Percentiles rank a stretch among this genome's conserved stretches.
Evolutionary conservation across 345 rosid species (phyloP).

Genomic region (Linum lewisii): DNA sequence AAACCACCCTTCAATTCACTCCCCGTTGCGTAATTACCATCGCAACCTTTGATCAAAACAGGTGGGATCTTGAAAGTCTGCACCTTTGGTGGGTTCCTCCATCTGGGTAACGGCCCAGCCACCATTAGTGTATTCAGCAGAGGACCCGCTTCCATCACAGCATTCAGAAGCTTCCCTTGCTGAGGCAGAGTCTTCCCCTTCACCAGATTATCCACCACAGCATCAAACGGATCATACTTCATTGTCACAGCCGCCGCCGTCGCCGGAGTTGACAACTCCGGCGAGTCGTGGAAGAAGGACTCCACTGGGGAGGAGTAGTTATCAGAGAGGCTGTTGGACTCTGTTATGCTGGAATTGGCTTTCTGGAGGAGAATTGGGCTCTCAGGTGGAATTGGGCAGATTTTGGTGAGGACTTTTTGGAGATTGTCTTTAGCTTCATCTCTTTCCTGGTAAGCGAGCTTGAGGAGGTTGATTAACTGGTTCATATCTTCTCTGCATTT

Average conservation of each 20-base stretch:
- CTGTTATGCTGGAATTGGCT: conserved; percentile 74
- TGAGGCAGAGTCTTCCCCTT: conserved; percentile 53
- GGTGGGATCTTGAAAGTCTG: conserved; percentile 50
- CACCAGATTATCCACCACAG: conserved; percentile 36
- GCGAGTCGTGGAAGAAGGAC: conserved; percentile 68
- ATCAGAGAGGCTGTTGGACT: conserved; percentile 55
- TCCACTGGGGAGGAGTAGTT: conserved; percentile 62
- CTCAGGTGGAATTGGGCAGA: conserved; percentile 14
- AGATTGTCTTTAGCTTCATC: conserved; percentile 67
- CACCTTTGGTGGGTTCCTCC: conserved; percentile 93
- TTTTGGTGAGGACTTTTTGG: conserved; percentile 39
- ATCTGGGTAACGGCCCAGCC: conserved; percentile 86
- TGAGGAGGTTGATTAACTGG: conserved; percentile 40
- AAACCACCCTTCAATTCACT: conserved; percentile 19
- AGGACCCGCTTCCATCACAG: conserved; percentile 70
- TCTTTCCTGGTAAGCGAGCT: conserved; percentile 61
- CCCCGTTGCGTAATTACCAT: conserved; percentile 14
- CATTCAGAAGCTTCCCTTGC: conserved; percentile 60
- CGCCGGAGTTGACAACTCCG: conserved; percentile 41
- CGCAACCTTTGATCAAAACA: conserved; percentile 30
- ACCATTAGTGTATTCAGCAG: conserved; percentile 67
- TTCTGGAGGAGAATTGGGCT: conserved; percentile 24
- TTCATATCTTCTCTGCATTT: conserved; percentile 41
- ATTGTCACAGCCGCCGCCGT: conserved; percentile 11
- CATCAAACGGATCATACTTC: conserved; percentile 33